Evolutionary conservation across 768 basidiomycete species (phyloP).

Genomic region (Amyloporia xantha): DNA sequence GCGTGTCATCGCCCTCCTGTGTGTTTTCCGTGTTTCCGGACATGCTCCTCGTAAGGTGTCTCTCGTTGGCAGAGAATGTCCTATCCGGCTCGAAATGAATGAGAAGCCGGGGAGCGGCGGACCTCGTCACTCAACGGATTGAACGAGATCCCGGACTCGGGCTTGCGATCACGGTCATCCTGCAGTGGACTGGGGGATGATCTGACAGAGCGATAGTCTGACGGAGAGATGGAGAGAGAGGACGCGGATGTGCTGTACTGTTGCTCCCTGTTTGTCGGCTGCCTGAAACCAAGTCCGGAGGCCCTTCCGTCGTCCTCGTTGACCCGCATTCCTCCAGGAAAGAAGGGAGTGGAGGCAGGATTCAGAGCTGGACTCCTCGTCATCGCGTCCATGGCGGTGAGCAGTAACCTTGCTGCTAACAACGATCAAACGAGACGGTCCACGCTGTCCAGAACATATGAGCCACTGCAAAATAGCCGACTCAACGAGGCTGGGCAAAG

Average conservation of each 20-base stretch:
- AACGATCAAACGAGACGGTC: constrained; percentile 33
- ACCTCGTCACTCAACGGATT: constrained; percentile 27
- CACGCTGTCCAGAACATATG: constrained; percentile 9
- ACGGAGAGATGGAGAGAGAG: constrained; percentile 50
- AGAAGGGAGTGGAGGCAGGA: constrained; percentile 80
- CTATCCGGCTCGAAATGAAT: constrained; percentile 39
- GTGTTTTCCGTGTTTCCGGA: constrained; percentile 45
- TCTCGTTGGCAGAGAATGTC: constrained; percentile 29
- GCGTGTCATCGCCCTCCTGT: constrained; percentile 50
- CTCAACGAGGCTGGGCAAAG: neutral
- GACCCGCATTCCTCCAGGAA: constrained; percentile 59
- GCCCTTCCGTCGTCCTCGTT: constrained; percentile 46
- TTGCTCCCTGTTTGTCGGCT: constrained; percentile 37
- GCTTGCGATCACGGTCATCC: constrained; percentile 27
- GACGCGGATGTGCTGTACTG: constrained; percentile 42
- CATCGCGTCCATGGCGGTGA: constrained; percentile 39
- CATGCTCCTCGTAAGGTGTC: constrained; percentile 37
- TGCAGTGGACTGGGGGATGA: constrained; percentile 62
- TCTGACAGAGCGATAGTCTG: constrained; percentile 59
- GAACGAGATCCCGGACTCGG: constrained; percentile 18
- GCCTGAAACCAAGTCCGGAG: constrained; percentile 37
- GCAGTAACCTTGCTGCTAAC: constrained; percentile 15
- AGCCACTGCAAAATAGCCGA: constrained; percentile 12
- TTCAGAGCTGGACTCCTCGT: constrained; percentile 73
- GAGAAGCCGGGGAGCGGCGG: constrained; percentile 42